Evolutionary conservation across 306 rosid genomes (phyloP), one percentile per base, ranked within the genome.

Genomic region (Prunus padus): DNA sequence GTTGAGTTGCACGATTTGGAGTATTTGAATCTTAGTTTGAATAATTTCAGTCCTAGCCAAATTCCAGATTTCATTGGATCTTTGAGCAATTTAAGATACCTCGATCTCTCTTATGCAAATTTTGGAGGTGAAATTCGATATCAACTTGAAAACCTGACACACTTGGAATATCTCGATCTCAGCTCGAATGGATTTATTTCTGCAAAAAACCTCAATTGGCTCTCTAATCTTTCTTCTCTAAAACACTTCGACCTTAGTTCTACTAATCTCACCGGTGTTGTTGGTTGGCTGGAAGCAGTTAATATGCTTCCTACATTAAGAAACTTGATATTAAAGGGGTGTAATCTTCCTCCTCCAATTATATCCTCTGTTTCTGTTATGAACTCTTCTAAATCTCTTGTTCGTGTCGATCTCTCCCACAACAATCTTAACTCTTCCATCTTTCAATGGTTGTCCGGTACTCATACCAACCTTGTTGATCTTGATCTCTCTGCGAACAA

Each of bases 141-240:
- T 42, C 12, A 56, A 4, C 12, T 57, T 8, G 55, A 18, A 42
- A 37, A 71, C 5, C 46, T 71, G 8, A 37, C 52, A 0, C 33
- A 14, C 61, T 76, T 76, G 49, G 18, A 76, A 11, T 26, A 56
- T 67, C 67, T 76, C 61, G 20, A 19, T 56, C 55, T 76, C 60
- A 0, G 11, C 4, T 7, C 2, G 5, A 0, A 2, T 76, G 0
- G 0, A 1, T 3, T 0, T 31, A 31, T 31, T 4, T 4, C 0
- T 31, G 37, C 37, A 31, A 4, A 31, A 31, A 31, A 31, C 37
- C 37, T 31, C 37, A 31, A 31, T 31, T 31, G 37, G 37, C 37
- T 31, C 37, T 0, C 37, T 31, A 31, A 4, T 31, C 37, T 31
- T 31, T 31, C 6, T 0, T 0, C 6, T 31, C 6, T 31, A 0